Evolutionary conservation across 768 basidiomycete genomes (phyloP).

Genomic region (Tremella mesenterica): DNA sequence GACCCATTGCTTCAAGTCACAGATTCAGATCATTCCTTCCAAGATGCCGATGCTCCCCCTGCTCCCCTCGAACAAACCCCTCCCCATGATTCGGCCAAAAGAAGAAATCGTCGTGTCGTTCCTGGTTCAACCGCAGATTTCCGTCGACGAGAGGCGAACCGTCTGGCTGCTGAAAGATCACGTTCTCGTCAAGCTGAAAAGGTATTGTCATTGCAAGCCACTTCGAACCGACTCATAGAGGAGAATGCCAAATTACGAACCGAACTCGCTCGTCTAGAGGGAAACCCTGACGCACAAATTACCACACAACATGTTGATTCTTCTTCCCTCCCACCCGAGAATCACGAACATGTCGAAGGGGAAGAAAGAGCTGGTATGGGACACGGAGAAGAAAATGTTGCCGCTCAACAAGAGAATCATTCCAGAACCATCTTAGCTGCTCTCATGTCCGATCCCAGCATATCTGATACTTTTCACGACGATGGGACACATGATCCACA

Average conservation of each 20-base stretch:
- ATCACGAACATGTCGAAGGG: slow-evolving; percentile 1
- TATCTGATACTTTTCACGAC: no score
- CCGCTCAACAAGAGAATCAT: slow-evolving; percentile 16
- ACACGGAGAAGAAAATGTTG: slow-evolving; percentile 5
- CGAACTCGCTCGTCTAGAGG: slow-evolving; percentile 18
- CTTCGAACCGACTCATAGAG: slow-evolving; percentile 18
- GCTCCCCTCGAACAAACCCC: no score
- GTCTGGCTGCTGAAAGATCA: slow-evolving; percentile 40
- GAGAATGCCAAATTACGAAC: slow-evolving; percentile 32
- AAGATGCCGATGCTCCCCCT: not conserved
- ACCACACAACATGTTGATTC: not conserved
- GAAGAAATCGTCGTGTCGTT: slow-evolving; percentile 1
- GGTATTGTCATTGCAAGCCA: slow-evolving; percentile 20
- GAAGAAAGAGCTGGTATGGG: no score
- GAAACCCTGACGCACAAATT: not conserved
- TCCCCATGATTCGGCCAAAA: slow-evolving; percentile 1
- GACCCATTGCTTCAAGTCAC: no score
- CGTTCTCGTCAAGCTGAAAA: slow-evolving; percentile 28
- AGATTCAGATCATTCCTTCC: not conserved
- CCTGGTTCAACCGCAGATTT: slow-evolving; percentile 27
- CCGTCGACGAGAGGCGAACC: slow-evolving; percentile 40
- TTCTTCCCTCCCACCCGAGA: not conserved
- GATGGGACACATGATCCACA: slow-evolving; percentile 14
- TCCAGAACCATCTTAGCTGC: slow-evolving; percentile 33
- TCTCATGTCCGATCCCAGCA: slow-evolving; percentile 24